Base-by-base conservation (phyloP, 2,329 filamentous ascomycete species). In the Chrysoporthe deuterocubensis region DNA sequence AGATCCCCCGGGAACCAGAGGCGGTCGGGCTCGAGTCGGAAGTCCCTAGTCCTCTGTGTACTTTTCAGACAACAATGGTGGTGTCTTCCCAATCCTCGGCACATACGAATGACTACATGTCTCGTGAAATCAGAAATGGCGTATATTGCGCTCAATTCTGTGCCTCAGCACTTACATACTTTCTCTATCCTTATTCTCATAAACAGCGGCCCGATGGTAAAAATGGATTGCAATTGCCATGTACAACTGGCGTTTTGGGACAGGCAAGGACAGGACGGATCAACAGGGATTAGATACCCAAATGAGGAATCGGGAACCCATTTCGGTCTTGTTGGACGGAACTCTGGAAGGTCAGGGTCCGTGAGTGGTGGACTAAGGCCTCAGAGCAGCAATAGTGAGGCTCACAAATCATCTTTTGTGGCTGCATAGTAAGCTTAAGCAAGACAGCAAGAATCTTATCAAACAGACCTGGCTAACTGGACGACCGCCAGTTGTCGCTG, bases 1-100 rank as follows among this genome's bases (percentile, higher is more conserved):
- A 62, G 60, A 62, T 52, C 60, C 60, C 32, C 44, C 44, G 4
- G 18, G 32, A 14, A 21, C 46, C n/a, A 44, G 60, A 62, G 44
- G 60, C 21, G 32, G 42, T 48, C 59, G 59, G 8, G 43, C n/a
- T 1, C 57, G 40, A 2, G 57, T 42, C 18, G 59, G 57, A 26
- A 60, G 57, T 43, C 4, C 44, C 13, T 60, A 6, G 32, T 58
- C 18, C 21, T 8, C n/a, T 9, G 3, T 8, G 46, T 50, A 13
- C n/a, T 21, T 21, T 50, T 50, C 18, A n/a, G 18, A 50, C 18
- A n/a, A 50, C 18, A n/a, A 50, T 26, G 1, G 21, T 52, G 9
- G 26, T 8, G 21, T 52, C 14, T 3, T 21, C 16, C 9, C 21
- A 4, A 3, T 21, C 11, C 54, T 34, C 32, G 34, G 54, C 54